Evolutionary conservation across 441 rosid species (phyloP), one percentile per base, ranked within the genome.

Genomic region (Theobroma grandiflorum): DNA sequence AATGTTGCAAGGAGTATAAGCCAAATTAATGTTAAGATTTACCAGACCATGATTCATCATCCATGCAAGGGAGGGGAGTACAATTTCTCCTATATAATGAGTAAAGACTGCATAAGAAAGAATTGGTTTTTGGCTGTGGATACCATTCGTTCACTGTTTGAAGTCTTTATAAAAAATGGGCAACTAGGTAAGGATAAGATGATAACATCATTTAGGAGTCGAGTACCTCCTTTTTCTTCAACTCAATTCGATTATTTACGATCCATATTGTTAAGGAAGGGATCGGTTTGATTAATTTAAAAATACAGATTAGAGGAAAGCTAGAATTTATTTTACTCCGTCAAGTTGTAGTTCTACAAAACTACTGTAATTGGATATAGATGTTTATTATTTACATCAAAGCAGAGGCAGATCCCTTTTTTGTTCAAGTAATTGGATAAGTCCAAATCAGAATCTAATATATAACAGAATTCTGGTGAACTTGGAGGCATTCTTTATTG

Each of bases 31-130:
- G 83, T 59, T 71, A 90, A 89, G 87, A 90, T 94, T 73, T 91
- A 93, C 84, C 94, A 93, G 87, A 93, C 97, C 22, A 87, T 93
- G 98, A 88, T 91, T 67, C 97, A 94, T 85, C 90, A 93, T 86
- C 86, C 92, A 53, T 91, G 95, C 78, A 89, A 87, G 79, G 95
- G 86, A 50, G 88, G 81, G 26, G 88, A 89, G 55, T 90, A 88
- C 85, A 87, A 87, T 84, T 26, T 26, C 31, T 1, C 31, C 1
- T 26, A 26, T 26, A 26, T 1, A 26, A 26, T 26, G 31, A 0
- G 95, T 85, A 89, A 84, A 84, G 95, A 88, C 81, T 89, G 92
- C 79, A 88, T 93, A 93, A 76, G 73, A 77, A 91, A 84, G 83
- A 87, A 80, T 78, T 89, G 94, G 94, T 89, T 82, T 80, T 89